Percentiles rank a stretch among this genome's conserved stretches.
Evolutionary conservation across 1,284 basidiomycete genomes (phyloP).

Genomic region (Apiotrichum sp.): DNA sequence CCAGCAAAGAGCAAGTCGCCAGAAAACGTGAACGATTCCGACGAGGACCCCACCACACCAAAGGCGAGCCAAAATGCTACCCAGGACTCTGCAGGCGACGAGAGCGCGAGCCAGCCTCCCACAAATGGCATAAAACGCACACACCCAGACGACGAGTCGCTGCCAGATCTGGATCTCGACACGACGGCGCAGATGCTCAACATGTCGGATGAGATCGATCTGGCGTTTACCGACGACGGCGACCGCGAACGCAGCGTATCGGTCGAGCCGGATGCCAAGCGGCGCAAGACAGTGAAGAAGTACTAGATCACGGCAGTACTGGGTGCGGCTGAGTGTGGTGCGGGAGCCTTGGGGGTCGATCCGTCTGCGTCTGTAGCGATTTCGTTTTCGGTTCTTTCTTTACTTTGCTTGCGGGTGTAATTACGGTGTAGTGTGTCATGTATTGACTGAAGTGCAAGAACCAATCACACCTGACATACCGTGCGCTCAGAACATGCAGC

Average conservation of each 20-base stretch:
- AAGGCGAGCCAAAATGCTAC: not conserved
- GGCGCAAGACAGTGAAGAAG: slow-evolving; percentile 18
- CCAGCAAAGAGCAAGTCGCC: not conserved
- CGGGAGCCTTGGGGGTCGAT: not conserved
- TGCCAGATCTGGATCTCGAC: slow-evolving; percentile 19
- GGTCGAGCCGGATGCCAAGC: slow-evolving; percentile 22
- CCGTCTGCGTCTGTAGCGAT: too few relatives aligned
- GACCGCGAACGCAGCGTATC: slow-evolving; percentile 11
- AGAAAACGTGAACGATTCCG: not conserved
- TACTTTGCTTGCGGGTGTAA: too few relatives aligned
- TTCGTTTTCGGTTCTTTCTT: too few relatives aligned
- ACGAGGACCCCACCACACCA: not conserved
- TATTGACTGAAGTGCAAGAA: too few relatives aligned
- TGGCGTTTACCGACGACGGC: slow-evolving; percentile 16
- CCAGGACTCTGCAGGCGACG: not conserved
- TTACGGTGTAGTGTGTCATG: too few relatives aligned
- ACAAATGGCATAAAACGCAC: not conserved
- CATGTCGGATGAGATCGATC: slow-evolving; percentile 17
- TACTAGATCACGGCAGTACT: slow-evolving; percentile 1
- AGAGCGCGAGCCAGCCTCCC: not conserved
- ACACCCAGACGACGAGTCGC: slow-evolving; percentile 1
- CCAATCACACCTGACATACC: too few relatives aligned
- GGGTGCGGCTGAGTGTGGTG: not conserved
- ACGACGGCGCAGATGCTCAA: not conserved
- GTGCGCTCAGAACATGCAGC: too few relatives aligned